Evolutionary conservation across 1,139 yeast species (phyloP).

Genomic region (Suhomyces bokatorum): DNA sequence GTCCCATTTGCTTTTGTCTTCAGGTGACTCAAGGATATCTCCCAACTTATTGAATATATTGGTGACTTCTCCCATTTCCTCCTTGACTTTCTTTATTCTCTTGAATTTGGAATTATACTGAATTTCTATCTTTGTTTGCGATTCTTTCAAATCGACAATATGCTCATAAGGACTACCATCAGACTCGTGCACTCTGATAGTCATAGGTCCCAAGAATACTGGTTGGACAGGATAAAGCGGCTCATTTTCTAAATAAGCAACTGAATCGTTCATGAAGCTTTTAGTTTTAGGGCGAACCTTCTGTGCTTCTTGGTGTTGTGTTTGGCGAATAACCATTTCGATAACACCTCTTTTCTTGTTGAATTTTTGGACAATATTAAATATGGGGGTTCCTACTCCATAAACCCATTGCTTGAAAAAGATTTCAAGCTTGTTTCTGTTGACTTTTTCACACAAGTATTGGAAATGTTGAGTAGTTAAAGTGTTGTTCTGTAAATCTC

Average conservation of each 20-base stretch:
- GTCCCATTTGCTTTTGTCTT: constrained; percentile 71
- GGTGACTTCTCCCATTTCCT: constrained; percentile 40
- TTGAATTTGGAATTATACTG: constrained; percentile 92
- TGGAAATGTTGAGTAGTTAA: constrained; percentile 84
- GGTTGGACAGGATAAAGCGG: constrained; percentile 42
- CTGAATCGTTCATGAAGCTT: constrained; percentile 49
- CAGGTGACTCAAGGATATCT: constrained; percentile 62
- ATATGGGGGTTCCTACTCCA: constrained; percentile 86
- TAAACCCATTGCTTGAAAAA: constrained; percentile 94
- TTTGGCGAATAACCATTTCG: constrained; percentile 92
- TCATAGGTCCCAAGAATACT: constrained; percentile 89
- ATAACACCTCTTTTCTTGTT: constrained; percentile 91
- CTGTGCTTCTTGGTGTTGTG: constrained; percentile 64
- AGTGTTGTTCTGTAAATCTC: constrained; percentile 79
- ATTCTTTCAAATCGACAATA: constrained; percentile 86
- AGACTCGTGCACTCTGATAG: constrained; percentile 94
- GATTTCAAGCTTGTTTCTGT: constrained; percentile 75
- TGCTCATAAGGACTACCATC: constrained; percentile 99
- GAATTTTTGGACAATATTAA: constrained; percentile 85
- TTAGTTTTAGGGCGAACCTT: constrained; percentile 35
- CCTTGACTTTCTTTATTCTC: constrained; percentile 58
- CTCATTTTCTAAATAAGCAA: constrained; percentile 42
- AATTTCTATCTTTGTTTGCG: constrained; percentile 82
- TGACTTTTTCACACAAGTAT: constrained; percentile 90
- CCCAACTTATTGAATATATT: constrained; percentile 66